Conservation (phyloP, 768 basidiomycete genomes). For the Auriculariales sp. region DNA sequence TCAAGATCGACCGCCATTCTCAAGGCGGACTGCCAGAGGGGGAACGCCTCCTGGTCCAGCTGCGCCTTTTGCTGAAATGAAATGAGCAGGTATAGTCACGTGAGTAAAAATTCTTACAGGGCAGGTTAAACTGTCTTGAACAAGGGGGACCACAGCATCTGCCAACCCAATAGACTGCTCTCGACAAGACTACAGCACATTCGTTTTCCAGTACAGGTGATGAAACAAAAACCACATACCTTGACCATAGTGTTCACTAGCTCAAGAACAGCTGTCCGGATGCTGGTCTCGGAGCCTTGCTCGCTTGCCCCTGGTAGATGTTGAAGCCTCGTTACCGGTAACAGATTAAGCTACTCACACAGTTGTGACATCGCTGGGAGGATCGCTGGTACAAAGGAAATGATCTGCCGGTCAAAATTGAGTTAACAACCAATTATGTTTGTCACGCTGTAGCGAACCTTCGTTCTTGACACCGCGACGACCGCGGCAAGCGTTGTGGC, state of each 20-base stretch:
- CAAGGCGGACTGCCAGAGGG: constrained; percentile 59
- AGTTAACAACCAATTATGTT: constrained; percentile 1
- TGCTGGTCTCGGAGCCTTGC: constrained; percentile 51
- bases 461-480: constrained; percentile 33
- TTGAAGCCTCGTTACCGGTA: constrained; percentile 4
- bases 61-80: constrained; percentile 20
- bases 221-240: constrained; percentile 24
- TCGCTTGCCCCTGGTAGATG: constrained; percentile 43
- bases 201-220: neutral
- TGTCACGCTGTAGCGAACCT: constrained; percentile 15
- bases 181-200: constrained; percentile 41
- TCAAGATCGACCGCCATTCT: constrained; percentile 45
- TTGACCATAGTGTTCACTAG: constrained; percentile 57
- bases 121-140: constrained; percentile 48
- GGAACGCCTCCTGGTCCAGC: constrained; percentile 66
- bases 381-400: constrained; percentile 44
- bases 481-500: constrained; percentile 52
- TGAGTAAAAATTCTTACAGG: constrained; percentile 24
- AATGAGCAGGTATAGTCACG: constrained; percentile 5
- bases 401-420: constrained; percentile 67
- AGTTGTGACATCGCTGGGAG: constrained; percentile 50
- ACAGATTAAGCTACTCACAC: constrained; percentile 34
- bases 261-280: constrained; percentile 55
- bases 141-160: constrained; percentile 43
- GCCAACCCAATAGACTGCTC: constrained; percentile 42